A percentile compares a stretch with the other conserved stretches of the same genome.
phyloP scores from a whole-genome alignment of 2,329 filamentous ascomycete species.

The Myriangium duriaei region DNA sequence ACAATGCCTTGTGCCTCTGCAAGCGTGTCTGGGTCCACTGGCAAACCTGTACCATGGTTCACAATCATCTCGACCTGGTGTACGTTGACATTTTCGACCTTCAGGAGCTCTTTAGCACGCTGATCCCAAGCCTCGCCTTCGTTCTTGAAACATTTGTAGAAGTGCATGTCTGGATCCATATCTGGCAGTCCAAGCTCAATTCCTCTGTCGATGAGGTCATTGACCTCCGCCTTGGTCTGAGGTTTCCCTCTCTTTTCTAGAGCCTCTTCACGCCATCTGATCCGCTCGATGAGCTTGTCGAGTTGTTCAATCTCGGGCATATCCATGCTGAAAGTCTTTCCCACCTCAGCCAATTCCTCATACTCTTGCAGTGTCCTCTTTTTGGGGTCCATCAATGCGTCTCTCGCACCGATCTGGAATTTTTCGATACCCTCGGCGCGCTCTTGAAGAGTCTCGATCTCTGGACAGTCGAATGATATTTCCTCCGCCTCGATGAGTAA shows the following conservation, averaged over 20 bases:
- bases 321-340: slow-evolving; percentile 80
- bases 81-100: slow-evolving; percentile 84
- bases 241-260: slow-evolving; percentile 43
- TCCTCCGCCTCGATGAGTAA: slow-evolving; percentile 73
- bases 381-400: slow-evolving; percentile 54
- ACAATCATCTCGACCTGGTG: slow-evolving; percentile 88
- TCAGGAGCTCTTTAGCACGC: slow-evolving; percentile 84
- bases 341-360: slow-evolving; percentile 81
- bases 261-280: slow-evolving; percentile 79
- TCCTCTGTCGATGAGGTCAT: slow-evolving; percentile 65
- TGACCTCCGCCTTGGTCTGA: slow-evolving; percentile 65
- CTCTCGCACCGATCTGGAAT: slow-evolving; percentile 66
- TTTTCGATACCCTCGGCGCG: slow-evolving; percentile 71
- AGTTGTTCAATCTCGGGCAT: slow-evolving; percentile 78
- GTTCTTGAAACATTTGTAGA: slow-evolving; percentile 62
- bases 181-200: slow-evolving; percentile 63
- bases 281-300: slow-evolving; percentile 66
- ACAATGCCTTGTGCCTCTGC: slow-evolving; percentile 79
- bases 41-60: slow-evolving; percentile 64
- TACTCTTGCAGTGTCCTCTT: slow-evolving; percentile 58
- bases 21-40: slow-evolving; percentile 71
- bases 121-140: slow-evolving; percentile 80
- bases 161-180: slow-evolving; percentile 66
- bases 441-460: slow-evolving; percentile 76
- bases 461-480: slow-evolving; percentile 84